A percentile compares a stretch with the other conserved stretches of the same genome.
These are phyloP conservation scores for Erythrobasidium hasegawianum DNA, from an alignment of 1,284 basidiomycete species.

Conservation along the genomic window DNA sequence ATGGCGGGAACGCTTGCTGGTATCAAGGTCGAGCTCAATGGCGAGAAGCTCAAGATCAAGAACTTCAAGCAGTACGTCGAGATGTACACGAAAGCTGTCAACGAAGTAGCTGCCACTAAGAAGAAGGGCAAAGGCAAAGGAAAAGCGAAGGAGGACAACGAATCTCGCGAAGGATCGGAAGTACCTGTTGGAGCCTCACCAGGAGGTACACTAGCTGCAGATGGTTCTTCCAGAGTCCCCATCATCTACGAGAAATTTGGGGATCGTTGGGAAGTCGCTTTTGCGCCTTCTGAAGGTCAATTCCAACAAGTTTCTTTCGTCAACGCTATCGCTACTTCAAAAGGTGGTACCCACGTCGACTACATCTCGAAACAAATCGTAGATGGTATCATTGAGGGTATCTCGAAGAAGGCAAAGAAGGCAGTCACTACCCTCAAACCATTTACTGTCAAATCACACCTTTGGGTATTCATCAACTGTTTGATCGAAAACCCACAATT, in stretches of 20 bases:
- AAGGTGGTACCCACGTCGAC: constrained; percentile 93
- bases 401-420: constrained; percentile 90
- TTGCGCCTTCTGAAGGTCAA: constrained; percentile 79
- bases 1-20: constrained; percentile 92
- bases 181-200: constrained; percentile 29
- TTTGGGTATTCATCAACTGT: constrained; percentile 98
- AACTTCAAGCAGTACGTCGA: constrained; percentile 98
- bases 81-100: constrained; percentile 62
- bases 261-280: constrained; percentile 91
- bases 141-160: constrained; percentile 9
- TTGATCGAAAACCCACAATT: constrained; percentile 98
- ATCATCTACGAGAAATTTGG: constrained; percentile 78
- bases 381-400: constrained; percentile 65
- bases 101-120: constrained; percentile 45
- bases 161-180: constrained; percentile 38
- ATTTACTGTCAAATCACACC: constrained; percentile 91
- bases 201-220: constrained; percentile 49
- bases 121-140: constrained; percentile 31
- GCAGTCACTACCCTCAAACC: constrained; percentile 79
- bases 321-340: constrained; percentile 95
- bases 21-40: constrained; percentile 90
- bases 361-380: constrained; percentile 85
- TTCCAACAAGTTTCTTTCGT: constrained; percentile 96
- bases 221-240: constrained; percentile 64
- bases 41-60: constrained; percentile 87